Conservation (phyloP, 2,329 filamentous ascomycete genomes). For the Clarireedia sp. region DNA sequence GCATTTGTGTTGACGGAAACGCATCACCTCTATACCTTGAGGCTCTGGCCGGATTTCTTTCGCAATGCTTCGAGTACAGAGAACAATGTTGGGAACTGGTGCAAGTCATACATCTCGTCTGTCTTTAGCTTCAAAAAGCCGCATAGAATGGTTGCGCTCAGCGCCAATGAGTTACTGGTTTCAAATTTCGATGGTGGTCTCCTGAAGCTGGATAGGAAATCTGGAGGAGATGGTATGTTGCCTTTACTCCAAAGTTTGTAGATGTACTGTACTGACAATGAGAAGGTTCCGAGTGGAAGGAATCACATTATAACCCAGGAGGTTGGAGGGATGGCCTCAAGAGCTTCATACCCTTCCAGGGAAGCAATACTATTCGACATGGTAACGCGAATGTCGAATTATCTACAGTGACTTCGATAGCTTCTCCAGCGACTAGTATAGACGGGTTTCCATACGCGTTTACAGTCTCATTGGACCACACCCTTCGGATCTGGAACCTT, state of each 20-base stretch:
- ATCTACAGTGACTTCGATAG: conserved; percentile 57
- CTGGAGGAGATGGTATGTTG: conserved; percentile 40
- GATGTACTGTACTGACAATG: conserved; percentile 11
- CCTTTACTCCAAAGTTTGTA: neutral
- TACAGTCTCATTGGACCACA: conserved; percentile 83
- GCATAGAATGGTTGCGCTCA: conserved; percentile 72
- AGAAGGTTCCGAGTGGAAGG: conserved; percentile 48
- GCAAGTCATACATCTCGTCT: conserved; percentile 65
- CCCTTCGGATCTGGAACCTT: conserved; percentile 82
- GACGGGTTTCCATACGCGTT: conserved; percentile 52
- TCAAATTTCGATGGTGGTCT: conserved; percentile 74
- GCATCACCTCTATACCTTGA: conserved; percentile 77
- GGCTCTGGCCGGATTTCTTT: conserved; percentile 77
- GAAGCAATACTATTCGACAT: conserved; percentile 54
- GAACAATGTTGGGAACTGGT: conserved; percentile 65
- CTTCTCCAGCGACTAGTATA: conserved; percentile 40
- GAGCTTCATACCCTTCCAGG: conserved; percentile 59
- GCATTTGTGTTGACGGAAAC: conserved; percentile 72
- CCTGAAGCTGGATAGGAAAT: conserved; percentile 58
- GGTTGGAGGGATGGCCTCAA: conserved; percentile 62
- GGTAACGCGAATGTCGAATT: conserved; percentile 58
- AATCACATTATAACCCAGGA: conserved; percentile 65
- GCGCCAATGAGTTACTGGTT: conserved; percentile 65
- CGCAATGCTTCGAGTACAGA: conserved; percentile 61
- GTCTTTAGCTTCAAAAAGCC: conserved; percentile 70